phyloP scores from a whole-genome alignment of 163 green algal genomes.

The Chlamydomonas reinhardtii region DNA sequence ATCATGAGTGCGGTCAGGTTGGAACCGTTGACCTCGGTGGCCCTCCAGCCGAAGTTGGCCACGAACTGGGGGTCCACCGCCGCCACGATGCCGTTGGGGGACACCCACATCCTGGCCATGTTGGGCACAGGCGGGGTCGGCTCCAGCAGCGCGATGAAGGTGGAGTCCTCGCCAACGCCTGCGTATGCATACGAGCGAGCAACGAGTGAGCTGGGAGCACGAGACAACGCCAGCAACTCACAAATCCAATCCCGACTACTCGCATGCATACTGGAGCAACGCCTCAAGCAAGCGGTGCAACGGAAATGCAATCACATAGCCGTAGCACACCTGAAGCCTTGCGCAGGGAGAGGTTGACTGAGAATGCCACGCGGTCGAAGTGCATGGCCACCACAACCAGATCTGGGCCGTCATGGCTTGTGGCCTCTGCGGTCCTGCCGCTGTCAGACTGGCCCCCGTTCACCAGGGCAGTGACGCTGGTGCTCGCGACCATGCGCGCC shows the following conservation, averaged over 20 bases:
- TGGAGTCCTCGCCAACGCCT: slow-evolving; percentile 46
- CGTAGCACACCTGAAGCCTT: slow-evolving; percentile 32
- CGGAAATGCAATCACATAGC: neutral
- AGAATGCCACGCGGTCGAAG: slow-evolving; percentile 16
- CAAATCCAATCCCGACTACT: no score
- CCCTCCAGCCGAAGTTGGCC: slow-evolving; percentile 18
- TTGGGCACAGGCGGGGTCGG: neutral
- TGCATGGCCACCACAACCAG: slow-evolving; percentile 32
- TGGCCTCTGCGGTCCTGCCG: neutral
- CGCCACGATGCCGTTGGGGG: neutral
- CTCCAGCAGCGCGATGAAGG: slow-evolving; percentile 35
- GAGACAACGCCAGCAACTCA: no score
- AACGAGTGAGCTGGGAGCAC: no score
- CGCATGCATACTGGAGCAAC: no score
- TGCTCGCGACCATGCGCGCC: neutral
- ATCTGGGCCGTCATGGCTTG: neutral
- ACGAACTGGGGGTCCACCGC: slow-evolving; percentile 27
- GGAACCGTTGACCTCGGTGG: slow-evolving; percentile 14
- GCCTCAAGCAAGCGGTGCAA: no score
- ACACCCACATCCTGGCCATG: slow-evolving; percentile 24
- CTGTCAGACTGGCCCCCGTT: neutral
- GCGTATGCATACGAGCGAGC: neutral
- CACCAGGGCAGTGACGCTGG: neutral
- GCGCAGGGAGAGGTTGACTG: neutral
- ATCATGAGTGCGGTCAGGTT: neutral